Evolutionary conservation across 2,329 filamentous ascomycete species (phyloP), one percentile per base, ranked within the genome.

Genomic region (Trichoderma hamatum): DNA sequence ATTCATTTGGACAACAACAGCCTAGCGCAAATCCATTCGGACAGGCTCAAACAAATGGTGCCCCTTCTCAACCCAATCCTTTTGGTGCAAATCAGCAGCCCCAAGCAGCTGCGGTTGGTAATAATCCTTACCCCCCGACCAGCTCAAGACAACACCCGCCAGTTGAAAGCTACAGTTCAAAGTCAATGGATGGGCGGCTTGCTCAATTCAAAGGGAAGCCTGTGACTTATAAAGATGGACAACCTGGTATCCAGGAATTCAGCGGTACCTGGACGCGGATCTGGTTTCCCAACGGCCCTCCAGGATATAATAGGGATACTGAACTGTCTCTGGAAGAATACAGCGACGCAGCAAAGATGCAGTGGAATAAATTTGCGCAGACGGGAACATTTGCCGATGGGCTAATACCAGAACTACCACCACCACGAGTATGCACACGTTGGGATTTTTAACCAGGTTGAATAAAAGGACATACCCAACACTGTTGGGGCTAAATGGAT

Each of bases 371-470:
- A 55, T 89, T 94, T 76, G 82, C 85, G 56, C 83, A 88, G 71
- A 87, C 86, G 24, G 92, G 92, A 0, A 79, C 78, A 36, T 97
- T 97, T 78, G 84, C 86, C 52, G 88, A 88, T 43, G 90, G 90
- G 0, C 74, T 89, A 7, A 91, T 97, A 81, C 94, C 94, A 0
- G 85, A 91, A 73, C 81, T 93, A 56, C 92, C 94, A 24, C 94
- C 94, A 0, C 90, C 89, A 79, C 84, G 88, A 71, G 93, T 95
- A 75, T 95, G 89, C 84, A 89, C 89, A 72, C 79, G 82, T 32
- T 95, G 91, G 86, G 88, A 93, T 76, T 89, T 95, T 74, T 94
- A 78, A 82, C 61, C 21, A 28, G 13, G 16, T 56, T 34, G 61
- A 64, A 56, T 54, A 21, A 13, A 58, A 51, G 24, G 61, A 61